Percentiles rank a stretch among this genome's conserved stretches.
These are phyloP conservation scores for Cynanchum wilfordii DNA, from an alignment of 257 asterid genomes.

Conservation along the genomic window DNA sequence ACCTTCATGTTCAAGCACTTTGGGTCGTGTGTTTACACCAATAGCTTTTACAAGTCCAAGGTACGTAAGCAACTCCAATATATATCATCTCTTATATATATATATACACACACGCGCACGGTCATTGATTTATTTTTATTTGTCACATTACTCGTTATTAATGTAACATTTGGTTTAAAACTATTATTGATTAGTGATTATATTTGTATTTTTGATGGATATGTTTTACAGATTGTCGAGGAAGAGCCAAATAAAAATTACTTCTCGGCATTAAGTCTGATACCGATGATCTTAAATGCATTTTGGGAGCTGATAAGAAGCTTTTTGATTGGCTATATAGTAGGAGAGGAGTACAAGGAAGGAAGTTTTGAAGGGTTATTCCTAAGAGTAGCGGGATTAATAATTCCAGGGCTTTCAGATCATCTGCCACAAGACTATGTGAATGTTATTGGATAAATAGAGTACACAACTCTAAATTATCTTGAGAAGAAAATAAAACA, in stretches of 20 bases:
- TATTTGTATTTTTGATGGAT: no score
- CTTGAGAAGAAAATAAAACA: no score
- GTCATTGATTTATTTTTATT: no score
- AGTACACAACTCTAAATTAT: no score
- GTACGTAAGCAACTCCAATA: neutral
- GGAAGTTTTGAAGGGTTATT: no score
- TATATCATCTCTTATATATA: no score
- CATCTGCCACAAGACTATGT: conserved; percentile 53
- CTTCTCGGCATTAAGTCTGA: conserved; percentile 29
- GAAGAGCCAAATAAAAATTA: conserved; percentile 61
- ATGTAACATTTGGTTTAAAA: no score
- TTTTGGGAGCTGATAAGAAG: conserved; percentile 45
- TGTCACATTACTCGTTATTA: no score
- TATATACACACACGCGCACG: no score
- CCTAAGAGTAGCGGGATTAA: conserved; percentile 32
- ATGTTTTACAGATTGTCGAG: conserved; percentile 32
- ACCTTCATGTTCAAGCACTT: conserved; percentile 46
- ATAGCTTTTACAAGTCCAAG: conserved; percentile 19
- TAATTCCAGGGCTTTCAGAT: conserved; percentile 38
- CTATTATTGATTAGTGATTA: no score
- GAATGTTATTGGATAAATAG: no score
- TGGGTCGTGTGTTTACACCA: conserved; percentile 45
- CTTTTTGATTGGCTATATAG: conserved; percentile 22
- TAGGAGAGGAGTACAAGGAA: conserved; percentile 38
- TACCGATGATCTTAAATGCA: conserved; percentile 40